Conservation (phyloP, 2,329 filamentous ascomycete genomes). For the Cladosporium sphaerospermum region DNA sequence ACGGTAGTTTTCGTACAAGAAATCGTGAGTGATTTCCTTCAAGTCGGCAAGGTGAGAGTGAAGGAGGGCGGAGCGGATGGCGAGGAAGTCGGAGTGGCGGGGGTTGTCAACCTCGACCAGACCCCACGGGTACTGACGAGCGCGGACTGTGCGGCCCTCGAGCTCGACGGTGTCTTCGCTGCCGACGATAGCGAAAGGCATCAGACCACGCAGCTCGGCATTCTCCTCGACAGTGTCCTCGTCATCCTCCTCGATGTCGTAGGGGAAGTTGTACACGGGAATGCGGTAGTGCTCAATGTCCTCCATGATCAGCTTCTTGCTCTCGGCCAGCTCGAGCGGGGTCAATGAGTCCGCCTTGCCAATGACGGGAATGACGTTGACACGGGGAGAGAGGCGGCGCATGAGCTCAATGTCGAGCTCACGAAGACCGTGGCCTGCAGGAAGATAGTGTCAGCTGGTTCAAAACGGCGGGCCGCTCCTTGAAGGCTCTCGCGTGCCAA, state of each 20-base stretch:
- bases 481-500: conserved; percentile 48
- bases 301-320: conserved; percentile 99
- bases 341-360: conserved; percentile 97
- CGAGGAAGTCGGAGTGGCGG: conserved; percentile 96
- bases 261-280: conserved; percentile 99
- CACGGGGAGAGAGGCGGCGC: conserved; percentile 95
- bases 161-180: conserved; percentile 95
- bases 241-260: conserved; percentile 98
- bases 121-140: conserved; percentile 97
- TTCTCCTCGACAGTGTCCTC: conserved; percentile 99
- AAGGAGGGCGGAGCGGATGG: conserved; percentile 89
- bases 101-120: conserved; percentile 99
- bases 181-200: conserved; percentile 98
- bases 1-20: conserved; percentile 99
- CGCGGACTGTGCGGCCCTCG: conserved; percentile 83
- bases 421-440: conserved; percentile 61
- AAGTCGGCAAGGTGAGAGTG: conserved; percentile 97
- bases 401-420: conserved; percentile 99
- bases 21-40: conserved; percentile 99
- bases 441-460: neutral
- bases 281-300: conserved; percentile 99
- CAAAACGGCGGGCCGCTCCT: too few relatives aligned
- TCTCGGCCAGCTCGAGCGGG: conserved; percentile 91
- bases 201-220: conserved; percentile 89
- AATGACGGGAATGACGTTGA: conserved; percentile 98